A percentile compares a stretch with the other conserved stretches of the same genome.
phyloP scores from a whole-genome alignment of 805 yeast genomes.

The Candida fluviatilis region DNA sequence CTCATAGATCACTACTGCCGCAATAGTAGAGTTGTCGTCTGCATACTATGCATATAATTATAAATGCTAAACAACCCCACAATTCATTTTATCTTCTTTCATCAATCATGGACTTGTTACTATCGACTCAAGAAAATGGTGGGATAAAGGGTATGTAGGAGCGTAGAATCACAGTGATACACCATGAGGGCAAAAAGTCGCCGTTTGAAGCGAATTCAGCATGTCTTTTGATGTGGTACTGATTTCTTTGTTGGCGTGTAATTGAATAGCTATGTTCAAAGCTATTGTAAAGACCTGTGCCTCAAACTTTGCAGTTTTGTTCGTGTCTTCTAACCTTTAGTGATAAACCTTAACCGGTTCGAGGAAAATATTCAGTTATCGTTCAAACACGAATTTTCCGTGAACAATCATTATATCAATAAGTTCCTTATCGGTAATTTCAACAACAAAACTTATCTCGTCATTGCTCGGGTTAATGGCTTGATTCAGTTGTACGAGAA shows the following conservation, averaged over 20 bases:
- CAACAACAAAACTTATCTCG: slow-evolving; percentile 18
- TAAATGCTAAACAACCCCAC: too few species aligned
- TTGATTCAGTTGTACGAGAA: slow-evolving; percentile 26
- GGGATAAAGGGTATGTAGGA: slow-evolving; percentile 19
- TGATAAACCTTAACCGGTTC: slow-evolving; percentile 12
- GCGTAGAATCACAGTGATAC: too few species aligned
- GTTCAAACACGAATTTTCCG: slow-evolving; percentile 14
- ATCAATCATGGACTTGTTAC: slow-evolving; percentile 12
- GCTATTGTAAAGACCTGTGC: too few species aligned
- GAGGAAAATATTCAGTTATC: slow-evolving; percentile 7
- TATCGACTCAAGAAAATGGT: slow-evolving; percentile 15
- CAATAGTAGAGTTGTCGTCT: too few species aligned
- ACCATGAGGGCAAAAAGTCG: too few species aligned
- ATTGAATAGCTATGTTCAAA: too few species aligned
- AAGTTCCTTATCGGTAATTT: slow-evolving; percentile 17
- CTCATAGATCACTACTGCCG: too few species aligned
- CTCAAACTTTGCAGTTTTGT: too few species aligned
- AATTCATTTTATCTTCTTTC: not conserved
- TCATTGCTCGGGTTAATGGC: slow-evolving; percentile 22
- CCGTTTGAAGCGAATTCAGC: too few species aligned
- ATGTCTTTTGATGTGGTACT: too few species aligned
- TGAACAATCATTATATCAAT: slow-evolving; percentile 16
- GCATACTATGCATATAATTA: too few species aligned
- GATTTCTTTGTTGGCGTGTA: too few species aligned
- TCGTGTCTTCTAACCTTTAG: slow-evolving; percentile 18